Conservation (phyloP, 176 grass and related monocot genomes). For the Alopecurus myosuroides region DNA sequence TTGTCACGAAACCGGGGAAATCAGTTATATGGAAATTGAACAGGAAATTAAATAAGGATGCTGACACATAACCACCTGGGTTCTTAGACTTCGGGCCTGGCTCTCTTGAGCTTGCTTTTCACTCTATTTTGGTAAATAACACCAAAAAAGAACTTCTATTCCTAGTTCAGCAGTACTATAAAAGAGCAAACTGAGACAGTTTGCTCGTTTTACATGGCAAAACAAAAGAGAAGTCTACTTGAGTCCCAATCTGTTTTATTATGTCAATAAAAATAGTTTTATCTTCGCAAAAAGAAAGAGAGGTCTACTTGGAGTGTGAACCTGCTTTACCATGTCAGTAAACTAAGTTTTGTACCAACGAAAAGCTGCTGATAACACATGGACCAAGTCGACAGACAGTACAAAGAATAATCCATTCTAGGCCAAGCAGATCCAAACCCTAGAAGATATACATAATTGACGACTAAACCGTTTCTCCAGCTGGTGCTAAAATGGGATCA, state of each 20-base stretch:
- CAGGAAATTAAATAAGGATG: background rate
- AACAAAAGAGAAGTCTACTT: background rate
- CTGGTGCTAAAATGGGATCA: background rate
- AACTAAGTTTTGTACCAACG: background rate
- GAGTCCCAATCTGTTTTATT: background rate
- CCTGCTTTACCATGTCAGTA: background rate
- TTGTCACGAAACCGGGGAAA: background rate
- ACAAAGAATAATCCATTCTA: background rate
- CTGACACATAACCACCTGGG: background rate
- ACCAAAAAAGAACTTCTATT: background rate
- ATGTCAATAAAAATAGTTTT: too few species aligned
- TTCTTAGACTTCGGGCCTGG: background rate
- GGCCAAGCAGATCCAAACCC: background rate
- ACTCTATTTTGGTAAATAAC: background rate
- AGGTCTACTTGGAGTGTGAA: background rate
- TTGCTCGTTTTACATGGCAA: background rate
- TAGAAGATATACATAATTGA: background rate
- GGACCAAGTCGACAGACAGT: background rate
- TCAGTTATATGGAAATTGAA: background rate
- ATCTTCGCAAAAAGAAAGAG: too few species aligned
- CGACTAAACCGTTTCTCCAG: background rate
- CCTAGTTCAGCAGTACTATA: background rate
- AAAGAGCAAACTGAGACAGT: background rate
- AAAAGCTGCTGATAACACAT: background rate
- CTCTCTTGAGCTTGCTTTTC: background rate